Percentiles rank a stretch among this genome's conserved stretches.
These are phyloP conservation scores for Ogataea zsoltii DNA, from an alignment of 805 yeast genomes.

Conservation along the genomic window DNA sequence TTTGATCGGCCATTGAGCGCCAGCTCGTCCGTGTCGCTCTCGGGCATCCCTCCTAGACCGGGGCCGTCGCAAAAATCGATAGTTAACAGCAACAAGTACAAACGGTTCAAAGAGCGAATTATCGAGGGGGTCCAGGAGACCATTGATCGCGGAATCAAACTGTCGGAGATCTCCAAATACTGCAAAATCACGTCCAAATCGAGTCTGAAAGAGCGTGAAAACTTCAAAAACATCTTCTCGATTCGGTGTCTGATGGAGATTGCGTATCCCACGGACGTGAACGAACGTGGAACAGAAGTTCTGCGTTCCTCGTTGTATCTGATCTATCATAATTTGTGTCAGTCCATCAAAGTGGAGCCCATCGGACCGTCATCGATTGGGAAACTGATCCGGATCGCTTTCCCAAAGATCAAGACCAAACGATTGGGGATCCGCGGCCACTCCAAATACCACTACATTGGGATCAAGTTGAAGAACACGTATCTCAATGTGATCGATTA, in stretches of 20 bases:
- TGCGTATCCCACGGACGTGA: conserved; percentile 15
- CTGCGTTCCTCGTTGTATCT: conserved; percentile 24
- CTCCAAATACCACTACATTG: conserved; percentile 81
- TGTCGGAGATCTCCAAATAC: conserved; percentile 20
- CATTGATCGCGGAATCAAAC: conserved; percentile 11
- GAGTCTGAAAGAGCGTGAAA: conserved; percentile 21
- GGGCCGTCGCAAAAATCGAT: conserved; percentile 14
- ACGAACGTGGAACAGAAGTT: conserved; percentile 17
- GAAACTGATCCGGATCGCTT: conserved; percentile 61
- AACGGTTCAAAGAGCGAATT: conserved; percentile 17
- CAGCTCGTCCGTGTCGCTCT: background rate
- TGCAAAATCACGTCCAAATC: conserved; percentile 20
- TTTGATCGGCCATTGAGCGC: no score
- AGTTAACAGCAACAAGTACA: conserved; percentile 17
- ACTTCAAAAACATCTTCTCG: conserved; percentile 24
- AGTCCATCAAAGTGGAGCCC: conserved; percentile 40
- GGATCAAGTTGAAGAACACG: conserved; percentile 41
- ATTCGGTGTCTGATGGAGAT: conserved; percentile 29
- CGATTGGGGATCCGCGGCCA: conserved; percentile 79
- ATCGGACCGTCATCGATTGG: conserved; percentile 76
- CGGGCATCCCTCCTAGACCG: background rate
- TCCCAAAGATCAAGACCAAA: conserved; percentile 67
- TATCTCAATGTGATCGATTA: conserved; percentile 13
- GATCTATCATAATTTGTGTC: conserved; percentile 24
- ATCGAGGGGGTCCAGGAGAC: conserved; percentile 21